A percentile compares a stretch with the other conserved stretches of the same genome.
These are phyloP conservation scores for Pezizomycotina sp. DNA, from an alignment of 2,329 filamentous ascomycete genomes.

Conservation along the genomic window DNA sequence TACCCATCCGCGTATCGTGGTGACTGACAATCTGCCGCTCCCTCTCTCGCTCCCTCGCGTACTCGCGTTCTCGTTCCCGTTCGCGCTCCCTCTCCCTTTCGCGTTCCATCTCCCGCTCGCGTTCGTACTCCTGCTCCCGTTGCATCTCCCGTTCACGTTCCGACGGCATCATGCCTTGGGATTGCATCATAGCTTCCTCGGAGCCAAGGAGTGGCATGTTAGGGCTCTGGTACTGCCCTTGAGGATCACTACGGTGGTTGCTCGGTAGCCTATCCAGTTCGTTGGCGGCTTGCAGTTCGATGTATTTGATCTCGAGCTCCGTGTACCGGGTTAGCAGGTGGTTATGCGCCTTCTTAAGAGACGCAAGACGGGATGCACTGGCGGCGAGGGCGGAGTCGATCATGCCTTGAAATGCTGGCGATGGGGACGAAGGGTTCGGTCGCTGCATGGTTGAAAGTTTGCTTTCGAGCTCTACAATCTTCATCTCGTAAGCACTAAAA, in stretches of 20 bases:
- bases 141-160: too few species aligned
- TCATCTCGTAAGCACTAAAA: conserved; percentile 33
- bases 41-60: too few species aligned
- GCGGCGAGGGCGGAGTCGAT: conserved; percentile 36
- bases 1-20: too few species aligned
- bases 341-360: conserved; percentile 38
- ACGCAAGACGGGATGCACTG: conserved; percentile 33
- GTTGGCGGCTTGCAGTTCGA: conserved; percentile 27
- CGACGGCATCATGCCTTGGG: too few species aligned
- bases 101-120: too few species aligned
- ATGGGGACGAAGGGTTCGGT: conserved; percentile 25
- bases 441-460: conserved; percentile 22
- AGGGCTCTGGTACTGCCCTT: conserved; percentile 4
- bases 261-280: conserved; percentile 27
- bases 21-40: too few species aligned
- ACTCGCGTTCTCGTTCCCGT: too few species aligned
- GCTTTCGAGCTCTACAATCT: conserved; percentile 34
- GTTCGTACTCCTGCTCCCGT: too few species aligned
- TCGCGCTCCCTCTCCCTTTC: too few species aligned
- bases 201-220: not conserved
- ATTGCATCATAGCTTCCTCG: too few species aligned
- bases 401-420: conserved; percentile 32
- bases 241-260: too few species aligned
- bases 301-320: conserved; percentile 34
- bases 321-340: conserved; percentile 36